Evolutionary conservation across 306 rosid genomes (phyloP).

Genomic region (Quercus glauca): DNA sequence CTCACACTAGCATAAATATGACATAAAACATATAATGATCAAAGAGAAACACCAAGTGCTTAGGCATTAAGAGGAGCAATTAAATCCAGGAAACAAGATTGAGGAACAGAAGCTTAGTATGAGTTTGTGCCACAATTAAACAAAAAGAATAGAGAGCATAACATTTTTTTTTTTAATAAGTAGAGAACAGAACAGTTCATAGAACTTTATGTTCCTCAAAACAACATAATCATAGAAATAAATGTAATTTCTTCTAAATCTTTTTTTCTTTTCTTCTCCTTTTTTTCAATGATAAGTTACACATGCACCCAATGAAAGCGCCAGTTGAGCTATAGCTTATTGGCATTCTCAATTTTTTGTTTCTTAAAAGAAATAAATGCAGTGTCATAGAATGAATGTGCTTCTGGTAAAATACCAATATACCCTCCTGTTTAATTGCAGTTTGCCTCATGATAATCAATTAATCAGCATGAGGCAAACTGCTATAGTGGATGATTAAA

Average conservation of each 20-base stretch:
- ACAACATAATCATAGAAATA: background rate
- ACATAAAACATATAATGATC: background rate
- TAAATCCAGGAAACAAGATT: background rate
- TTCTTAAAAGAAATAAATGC: background rate
- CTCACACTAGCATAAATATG: too few species aligned
- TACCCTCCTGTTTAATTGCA: background rate
- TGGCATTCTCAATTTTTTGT: too few species aligned
- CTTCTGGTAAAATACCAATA: background rate
- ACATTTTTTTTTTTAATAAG: too few species aligned
- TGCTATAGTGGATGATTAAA: background rate
- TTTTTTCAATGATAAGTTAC: too few species aligned
- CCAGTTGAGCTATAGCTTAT: too few species aligned
- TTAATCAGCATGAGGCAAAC: background rate
- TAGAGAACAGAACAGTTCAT: background rate
- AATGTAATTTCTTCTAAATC: background rate
- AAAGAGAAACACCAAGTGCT: background rate
- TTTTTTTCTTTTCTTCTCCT: background rate
- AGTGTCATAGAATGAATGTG: background rate
- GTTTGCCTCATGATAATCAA: conserved; percentile 11
- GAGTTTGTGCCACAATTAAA: background rate
- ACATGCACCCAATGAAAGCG: too few species aligned
- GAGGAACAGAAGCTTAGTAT: background rate
- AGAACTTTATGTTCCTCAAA: background rate
- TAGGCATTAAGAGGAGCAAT: background rate
- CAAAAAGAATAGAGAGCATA: background rate